A percentile compares a stretch with the other conserved stretches of the same genome.
Evolutionary conservation across 352 stramenopile species (phyloP).

Genomic region (Phytopythium kandeliae): DNA sequence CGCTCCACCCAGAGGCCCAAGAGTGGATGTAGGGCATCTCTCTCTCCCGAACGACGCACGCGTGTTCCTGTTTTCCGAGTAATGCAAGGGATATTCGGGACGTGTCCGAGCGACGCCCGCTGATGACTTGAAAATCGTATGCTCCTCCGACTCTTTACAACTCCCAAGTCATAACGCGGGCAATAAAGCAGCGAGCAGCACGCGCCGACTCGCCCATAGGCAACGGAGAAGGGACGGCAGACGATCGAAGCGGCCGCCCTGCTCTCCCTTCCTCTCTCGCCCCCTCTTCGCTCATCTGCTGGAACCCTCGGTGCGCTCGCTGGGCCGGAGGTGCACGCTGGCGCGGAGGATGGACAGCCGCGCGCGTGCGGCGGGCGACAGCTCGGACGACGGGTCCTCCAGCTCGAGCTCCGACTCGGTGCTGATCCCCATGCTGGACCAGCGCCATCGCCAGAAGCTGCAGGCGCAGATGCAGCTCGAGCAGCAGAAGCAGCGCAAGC

Average conservation of each 20-base stretch:
- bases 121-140: slow-evolving; percentile 3
- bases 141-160: not conserved
- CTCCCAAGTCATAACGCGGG: not conserved
- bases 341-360: not conserved
- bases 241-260: not conserved
- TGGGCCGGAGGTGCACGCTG: no score
- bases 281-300: no score
- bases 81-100: no score
- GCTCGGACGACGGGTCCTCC: slow-evolving; percentile 42
- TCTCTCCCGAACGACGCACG: no score
- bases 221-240: not conserved
- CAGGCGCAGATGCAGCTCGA: slow-evolving; percentile 41
- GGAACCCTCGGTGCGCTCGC: no score
- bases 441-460: slow-evolving; percentile 57
- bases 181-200: not conserved
- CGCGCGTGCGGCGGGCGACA: slow-evolving; percentile 14
- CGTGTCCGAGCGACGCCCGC: no score
- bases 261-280: no score
- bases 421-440: slow-evolving; percentile 64
- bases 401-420: slow-evolving; percentile 72
- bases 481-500: slow-evolving; percentile 13
- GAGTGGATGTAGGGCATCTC: no score
- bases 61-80: no score
- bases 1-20: no score
- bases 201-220: not conserved